Evolutionary conservation across 345 rosid species (phyloP), one percentile per base, ranked within the genome.

Genomic region (Erysimum cheiranthoides): DNA sequence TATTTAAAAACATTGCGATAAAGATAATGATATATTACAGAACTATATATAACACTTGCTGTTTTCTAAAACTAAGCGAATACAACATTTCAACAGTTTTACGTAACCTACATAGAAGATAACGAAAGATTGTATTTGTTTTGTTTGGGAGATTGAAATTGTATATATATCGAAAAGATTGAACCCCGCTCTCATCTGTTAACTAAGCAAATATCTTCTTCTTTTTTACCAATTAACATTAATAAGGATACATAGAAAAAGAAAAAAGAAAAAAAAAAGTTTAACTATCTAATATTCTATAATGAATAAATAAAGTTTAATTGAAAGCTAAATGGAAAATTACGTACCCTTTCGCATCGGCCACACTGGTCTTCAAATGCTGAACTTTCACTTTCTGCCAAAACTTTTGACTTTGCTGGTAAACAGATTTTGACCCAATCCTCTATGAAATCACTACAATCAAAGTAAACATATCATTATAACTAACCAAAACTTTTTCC

Each of bases 401-500:
- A 79, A 79, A 96, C 86, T 83, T 84, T 96, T 52, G 78, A 34
- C 85, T 84, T 93, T 36, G 99, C 98, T 0, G 91, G 63, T 35
- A 90, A 71, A 69, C 99, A 87, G 57, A 96, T 93, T 50, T 82
- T 84, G 35, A 96, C 97, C 99, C 98, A 96, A 10, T 89, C 76
- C 63, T 91, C 99, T 38, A 92, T 95, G 77, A 95, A 96, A 31
- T 96, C 96, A 79, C 99, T 90, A 86, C 57, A 79, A 40, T 66
- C 66, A 5, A 40, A 64, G 8, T 8, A 21, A 21, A 61, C 64
- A 66, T 16, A 32, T 36, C 8, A 21, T 47, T 34, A 57, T 57
- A 17, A 4, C 4, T 53, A 53, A 28, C 57, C 8, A 11, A 25
- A 2, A 21, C 3, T 25, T 52, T 52, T 30, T 9, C 18, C 10